Base-by-base conservation (phyloP, 768 basidiomycete genomes). In the Amanita thiersii region DNA sequence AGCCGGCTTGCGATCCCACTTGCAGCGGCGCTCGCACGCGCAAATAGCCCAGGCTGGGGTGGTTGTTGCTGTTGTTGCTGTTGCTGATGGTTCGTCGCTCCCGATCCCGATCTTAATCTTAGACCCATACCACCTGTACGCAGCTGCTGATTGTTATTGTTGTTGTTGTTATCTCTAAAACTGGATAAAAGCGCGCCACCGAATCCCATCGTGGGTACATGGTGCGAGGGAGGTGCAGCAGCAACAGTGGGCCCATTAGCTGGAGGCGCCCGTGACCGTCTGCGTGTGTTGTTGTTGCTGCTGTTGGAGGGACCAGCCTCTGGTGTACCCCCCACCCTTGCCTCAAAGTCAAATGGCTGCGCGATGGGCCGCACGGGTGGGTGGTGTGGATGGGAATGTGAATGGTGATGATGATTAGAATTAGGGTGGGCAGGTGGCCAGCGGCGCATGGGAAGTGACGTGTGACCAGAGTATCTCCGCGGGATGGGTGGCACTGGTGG, bases 401-500 rank as follows among this genome's bases (percentile, higher is more conserved):
- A 9, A 30, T 9, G 29, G 14, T 14, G 9, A 14, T 9, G 14
- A 30, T 9, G 14, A 14, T 14, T 30, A 14, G 61, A 53, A 42
- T 57, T 48, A 17, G 61, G 52, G 50, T 47, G 49, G 20, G 61
- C 30, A 6, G 58, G 60, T 3, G 59, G 53, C 12, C 57, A 64
- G 2, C 54, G 61, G 3, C 59, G 66, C 47, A 65, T 48, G 3
- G 66, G 65, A 20, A 69, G 46, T 17, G 69, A 69, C 20, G 66
- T 54, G 1, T 60, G 57, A 0, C 54, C 49, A 5, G 56, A 59
- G 45, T 48, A 65, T 39, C 61, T 63, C 4, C 43, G 54, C 1
- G 75, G 74, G 17, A 75, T 41, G 9, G 62, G 53, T 2, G 82
- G 83, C 0, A 84, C 75, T 1, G 80, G 79, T 1, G 81, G 83